Evolutionary conservation across 306 rosid genomes (phyloP).

Genomic region (Betula pendula): DNA sequence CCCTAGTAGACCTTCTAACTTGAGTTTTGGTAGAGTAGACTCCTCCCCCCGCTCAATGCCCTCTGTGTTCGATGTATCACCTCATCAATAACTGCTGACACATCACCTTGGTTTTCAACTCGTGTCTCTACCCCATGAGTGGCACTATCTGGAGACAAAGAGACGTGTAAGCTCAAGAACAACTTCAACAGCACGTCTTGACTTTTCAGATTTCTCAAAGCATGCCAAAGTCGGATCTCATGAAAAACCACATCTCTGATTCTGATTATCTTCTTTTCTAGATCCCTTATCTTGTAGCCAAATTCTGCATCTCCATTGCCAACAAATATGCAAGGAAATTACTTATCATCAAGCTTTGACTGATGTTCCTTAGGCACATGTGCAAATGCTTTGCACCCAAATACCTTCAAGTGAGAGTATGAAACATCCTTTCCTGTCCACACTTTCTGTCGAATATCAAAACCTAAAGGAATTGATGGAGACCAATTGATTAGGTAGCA

Average conservation of each 20-base stretch:
- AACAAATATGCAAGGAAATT: neutral
- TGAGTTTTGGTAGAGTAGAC: too few relatives aligned
- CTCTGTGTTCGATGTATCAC: too few relatives aligned
- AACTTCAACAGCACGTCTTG: neutral
- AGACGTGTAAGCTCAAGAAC: too few relatives aligned
- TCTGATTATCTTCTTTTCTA: neutral
- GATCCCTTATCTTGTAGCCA: neutral
- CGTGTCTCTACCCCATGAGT: too few relatives aligned
- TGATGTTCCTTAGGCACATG: neutral
- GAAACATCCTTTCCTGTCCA: neutral
- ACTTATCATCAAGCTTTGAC: neutral
- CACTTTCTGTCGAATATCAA: neutral
- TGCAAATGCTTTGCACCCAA: neutral
- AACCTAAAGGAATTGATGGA: neutral
- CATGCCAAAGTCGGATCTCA: neutral
- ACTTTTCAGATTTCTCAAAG: neutral
- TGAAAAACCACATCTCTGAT: neutral
- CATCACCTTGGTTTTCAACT: too few relatives aligned
- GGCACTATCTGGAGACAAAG: too few relatives aligned
- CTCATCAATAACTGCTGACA: too few relatives aligned
- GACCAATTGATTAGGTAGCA: neutral
- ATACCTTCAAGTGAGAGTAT: constrained; percentile 1
- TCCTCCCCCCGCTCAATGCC: too few relatives aligned
- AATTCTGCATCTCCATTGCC: neutral
- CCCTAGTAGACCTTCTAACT: too few relatives aligned